Base-by-base conservation (phyloP, 2,329 filamentous ascomycete species). In the Botrytis fabae region DNA sequence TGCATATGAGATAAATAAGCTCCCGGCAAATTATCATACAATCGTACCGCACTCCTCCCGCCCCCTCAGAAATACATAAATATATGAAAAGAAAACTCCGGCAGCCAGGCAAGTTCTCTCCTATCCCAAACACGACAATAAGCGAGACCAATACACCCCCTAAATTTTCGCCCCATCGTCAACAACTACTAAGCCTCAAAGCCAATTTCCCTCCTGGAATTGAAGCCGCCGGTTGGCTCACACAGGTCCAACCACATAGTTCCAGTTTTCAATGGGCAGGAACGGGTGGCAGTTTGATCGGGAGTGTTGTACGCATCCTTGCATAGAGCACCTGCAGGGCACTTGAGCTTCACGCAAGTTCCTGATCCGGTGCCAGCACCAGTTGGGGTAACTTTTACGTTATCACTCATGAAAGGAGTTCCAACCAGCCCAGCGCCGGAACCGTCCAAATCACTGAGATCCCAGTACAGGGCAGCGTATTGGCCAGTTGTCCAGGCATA, bases 401-500 rank as follows among this genome's bases (percentile, higher is more conserved):
- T 73, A 5, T 73, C 57, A 6, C 51, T 32, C 28, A 38, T 51
- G 72, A 73, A 73, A 48, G 72, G 72, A 22, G 60, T 59, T n/a
- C 72, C 72, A 3, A 71, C 72, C n/a, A 73, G 59, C 28, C 69
- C 72, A 35, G 46, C 28, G 35, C 72, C 72, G 25, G 66, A 38
- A 18, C 72, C 72, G 51, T 73, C 72, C 22, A 73, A 40, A 60
- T 73, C 69, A 22, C 68, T 71, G 18, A 73, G 68, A 28, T 73
- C 72, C 72, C 72, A 73, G 38, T 65, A 73, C n/a, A 73, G 72
- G 12, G 16, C 25, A 60, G 59, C 32, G n/a, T 72, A 72, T 32
- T 57, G 6, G 22, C 70, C 70, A 40, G 59, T 71, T 25, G 59
- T 65, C 66, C 68, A 71, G 35, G 69, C 7, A 63, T 73, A 73